Percentiles rank a stretch among this genome's conserved stretches.
phyloP scores from a whole-genome alignment of 106 monocot species.

The Agapanthus africanus region DNA sequence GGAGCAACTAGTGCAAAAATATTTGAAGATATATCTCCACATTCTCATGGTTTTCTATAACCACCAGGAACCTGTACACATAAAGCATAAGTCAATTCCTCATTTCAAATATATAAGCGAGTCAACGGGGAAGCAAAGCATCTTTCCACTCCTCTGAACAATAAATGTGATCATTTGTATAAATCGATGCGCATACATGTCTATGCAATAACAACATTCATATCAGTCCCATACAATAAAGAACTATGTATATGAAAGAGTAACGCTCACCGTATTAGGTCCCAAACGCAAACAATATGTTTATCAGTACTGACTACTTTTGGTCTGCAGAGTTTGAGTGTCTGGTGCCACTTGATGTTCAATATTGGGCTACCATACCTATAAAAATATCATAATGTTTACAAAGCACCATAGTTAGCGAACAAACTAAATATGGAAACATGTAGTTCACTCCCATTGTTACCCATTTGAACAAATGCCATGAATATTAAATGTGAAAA shows the following conservation, averaged over 20 bases:
- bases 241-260: too few relatives aligned
- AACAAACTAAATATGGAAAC: neutral
- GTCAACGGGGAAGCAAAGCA: neutral
- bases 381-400: slow-evolving; percentile 6
- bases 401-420: neutral
- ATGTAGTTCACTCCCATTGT: neutral
- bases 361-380: slow-evolving; percentile 85
- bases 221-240: neutral
- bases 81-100: neutral
- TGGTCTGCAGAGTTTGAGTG: slow-evolving; percentile 59
- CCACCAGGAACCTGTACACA: neutral
- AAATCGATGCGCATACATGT: too few relatives aligned
- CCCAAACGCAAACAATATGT: slow-evolving; percentile 81
- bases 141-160: neutral
- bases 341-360: slow-evolving; percentile 87
- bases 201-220: too few relatives aligned
- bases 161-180: neutral
- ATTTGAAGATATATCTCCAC: neutral
- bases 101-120: neutral
- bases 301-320: slow-evolving; percentile 77
- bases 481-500: neutral
- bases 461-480: neutral
- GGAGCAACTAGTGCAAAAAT: neutral
- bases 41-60: neutral
- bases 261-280: slow-evolving; percentile 64